These are phyloP conservation scores for Cytospora leucostoma DNA, from an alignment of 2,329 filamentous ascomycete species.

Conservation along the genomic window DNA sequence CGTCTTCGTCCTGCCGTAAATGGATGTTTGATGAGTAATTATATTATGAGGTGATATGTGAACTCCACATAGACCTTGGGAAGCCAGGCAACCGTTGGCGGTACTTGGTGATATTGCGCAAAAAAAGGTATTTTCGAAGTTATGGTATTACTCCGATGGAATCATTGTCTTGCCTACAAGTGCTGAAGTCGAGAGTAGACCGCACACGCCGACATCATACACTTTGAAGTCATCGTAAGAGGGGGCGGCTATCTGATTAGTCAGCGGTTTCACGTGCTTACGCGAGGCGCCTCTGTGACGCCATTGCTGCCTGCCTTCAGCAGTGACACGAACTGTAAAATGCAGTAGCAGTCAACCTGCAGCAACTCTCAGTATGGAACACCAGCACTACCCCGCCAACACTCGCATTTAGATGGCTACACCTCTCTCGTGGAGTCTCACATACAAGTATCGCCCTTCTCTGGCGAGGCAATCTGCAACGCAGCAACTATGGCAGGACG, in stretches of 20 bases:
- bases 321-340: not conserved
- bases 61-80: not conserved
- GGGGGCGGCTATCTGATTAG: conserved; percentile 3
- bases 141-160: too few relatives aligned
- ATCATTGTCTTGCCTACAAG: not conserved
- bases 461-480: not conserved
- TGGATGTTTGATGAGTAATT: too few relatives aligned
- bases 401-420: not conserved
- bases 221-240: too few relatives aligned
- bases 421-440: not conserved
- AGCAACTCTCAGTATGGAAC: not conserved
- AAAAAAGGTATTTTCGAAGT: not conserved
- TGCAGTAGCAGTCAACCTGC: not conserved
- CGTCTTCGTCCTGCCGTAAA: too few relatives aligned
- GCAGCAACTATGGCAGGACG: conserved; percentile 22
- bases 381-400: not conserved
- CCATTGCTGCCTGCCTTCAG: not conserved
- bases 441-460: too few relatives aligned
- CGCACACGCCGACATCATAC: too few relatives aligned
- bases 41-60: not conserved
- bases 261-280: conserved; percentile 14
- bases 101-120: not conserved
- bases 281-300: conserved; percentile 12
- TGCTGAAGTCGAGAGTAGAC: too few relatives aligned
- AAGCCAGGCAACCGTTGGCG: not conserved